Conservation (phyloP, 805 yeast species). For the Monosporozyma servazzii region DNA sequence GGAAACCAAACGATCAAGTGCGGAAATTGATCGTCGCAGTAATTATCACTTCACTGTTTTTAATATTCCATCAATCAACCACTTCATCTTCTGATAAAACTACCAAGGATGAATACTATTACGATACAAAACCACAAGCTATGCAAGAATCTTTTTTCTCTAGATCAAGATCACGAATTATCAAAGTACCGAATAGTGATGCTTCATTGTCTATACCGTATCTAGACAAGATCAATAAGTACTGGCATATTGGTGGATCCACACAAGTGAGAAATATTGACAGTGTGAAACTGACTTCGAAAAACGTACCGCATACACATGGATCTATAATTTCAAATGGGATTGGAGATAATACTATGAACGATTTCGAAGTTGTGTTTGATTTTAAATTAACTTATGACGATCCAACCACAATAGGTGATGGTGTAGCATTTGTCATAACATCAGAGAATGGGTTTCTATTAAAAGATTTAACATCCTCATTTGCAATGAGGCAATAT, state of each 20-base stretch:
- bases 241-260: slow-evolving; percentile 25
- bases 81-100: not conserved
- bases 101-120: not conserved
- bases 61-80: slow-evolving; percentile 1
- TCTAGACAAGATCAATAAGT: slow-evolving; percentile 22
- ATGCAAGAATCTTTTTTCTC: not conserved
- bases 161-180: slow-evolving; percentile 5
- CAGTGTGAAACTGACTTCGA: slow-evolving; percentile 16
- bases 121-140: not conserved
- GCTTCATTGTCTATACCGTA: slow-evolving; percentile 23
- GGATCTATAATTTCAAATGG: slow-evolving; percentile 27
- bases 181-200: slow-evolving; percentile 16
- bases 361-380: slow-evolving; percentile 23
- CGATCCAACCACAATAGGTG: slow-evolving; percentile 11
- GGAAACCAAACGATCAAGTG: not conserved
- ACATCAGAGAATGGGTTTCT: slow-evolving; percentile 25
- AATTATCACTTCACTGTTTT: slow-evolving; percentile 2
- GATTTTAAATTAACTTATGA: slow-evolving; percentile 11
- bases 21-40: slow-evolving; percentile 1
- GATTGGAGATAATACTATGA: slow-evolving; percentile 26
- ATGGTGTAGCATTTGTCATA: slow-evolving; percentile 23
- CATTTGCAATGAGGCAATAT: slow-evolving; percentile 24
- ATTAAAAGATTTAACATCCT: slow-evolving; percentile 16
- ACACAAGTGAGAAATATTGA: slow-evolving; percentile 23
- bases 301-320: slow-evolving; percentile 7